Base-by-base conservation (phyloP, 2,329 filamentous ascomycete species). In the Hymenoscyphus albidus region DNA sequence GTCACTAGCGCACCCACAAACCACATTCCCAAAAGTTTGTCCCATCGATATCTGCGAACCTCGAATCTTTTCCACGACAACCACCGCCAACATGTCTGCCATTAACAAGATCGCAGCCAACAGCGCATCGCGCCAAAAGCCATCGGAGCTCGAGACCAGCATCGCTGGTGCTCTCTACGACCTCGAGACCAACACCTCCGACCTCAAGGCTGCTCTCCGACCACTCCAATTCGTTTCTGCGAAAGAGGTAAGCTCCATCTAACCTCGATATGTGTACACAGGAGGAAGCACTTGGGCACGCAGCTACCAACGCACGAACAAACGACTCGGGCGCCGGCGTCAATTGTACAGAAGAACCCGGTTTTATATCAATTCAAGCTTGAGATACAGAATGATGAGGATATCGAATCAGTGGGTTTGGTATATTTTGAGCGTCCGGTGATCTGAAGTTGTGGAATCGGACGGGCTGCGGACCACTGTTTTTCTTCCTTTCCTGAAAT, bases 151-250 rank as follows among this genome's bases (percentile, higher is more conserved):
- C 76, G 95, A 99, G 92, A 89, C 87, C 82, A 92, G 85, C 87
- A 96, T 99, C 81, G 95, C 95, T 80, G 91, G 89, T 83, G 95
- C 95, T 84, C 92, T 99, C 74, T 96, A 90, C 86, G 95, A 99
- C 79, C 92, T 99, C 83, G 95, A 99, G 92, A 93, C 89, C 85
- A 97, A 97, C 89, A 97, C 95, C 79, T 86, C 93, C 81, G 95
- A 99, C 84, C 91, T 99, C 84, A 96, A 94, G 91, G 88, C 87
- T 78, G 90, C 93, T 76, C 90, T 99, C 80, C 90, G 95, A 79
- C 95, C 95, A 82, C 89, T 99, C 83, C 95, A 99, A 88, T 93
- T 99, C 83, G 92, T 96, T 81, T 96, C 92, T 84, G 95, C 95
- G 80, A 92, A 93, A 83, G 95, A 99, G 94, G 95, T 99, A 90